Conservation (phyloP, 2,329 filamentous ascomycete species). For the Pestalotiopsis sp. region DNA sequence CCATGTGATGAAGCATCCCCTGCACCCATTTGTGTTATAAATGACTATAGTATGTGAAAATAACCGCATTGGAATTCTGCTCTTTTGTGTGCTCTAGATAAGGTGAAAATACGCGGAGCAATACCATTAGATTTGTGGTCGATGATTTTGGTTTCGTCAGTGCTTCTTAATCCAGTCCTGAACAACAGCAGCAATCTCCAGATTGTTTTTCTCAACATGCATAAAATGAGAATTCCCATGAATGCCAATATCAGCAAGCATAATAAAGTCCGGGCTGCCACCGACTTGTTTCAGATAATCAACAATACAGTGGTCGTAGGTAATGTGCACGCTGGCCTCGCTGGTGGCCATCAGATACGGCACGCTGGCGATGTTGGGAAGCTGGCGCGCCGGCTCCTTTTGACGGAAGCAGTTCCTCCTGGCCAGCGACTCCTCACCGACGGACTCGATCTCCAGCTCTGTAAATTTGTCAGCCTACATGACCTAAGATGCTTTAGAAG, state of each 20-base stretch:
- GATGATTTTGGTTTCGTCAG: too few species aligned
- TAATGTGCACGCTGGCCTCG: constrained; percentile 54
- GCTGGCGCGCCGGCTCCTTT: constrained; percentile 30
- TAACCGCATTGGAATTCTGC: too few species aligned
- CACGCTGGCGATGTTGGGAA: constrained; percentile 49
- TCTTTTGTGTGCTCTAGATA: too few species aligned
- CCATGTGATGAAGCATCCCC: too few species aligned
- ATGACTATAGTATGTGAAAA: too few species aligned
- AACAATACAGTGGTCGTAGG: constrained; percentile 57
- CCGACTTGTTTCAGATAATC: constrained; percentile 55
- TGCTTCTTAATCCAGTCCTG: too few species aligned
- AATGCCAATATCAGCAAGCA: constrained; percentile 44
- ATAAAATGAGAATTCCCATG: constrained; percentile 58
- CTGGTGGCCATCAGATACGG: constrained; percentile 51
- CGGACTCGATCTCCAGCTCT: not conserved
- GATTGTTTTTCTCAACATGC: constrained; percentile 55
- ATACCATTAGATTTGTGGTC: too few species aligned
- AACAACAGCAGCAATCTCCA: constrained; percentile 40
- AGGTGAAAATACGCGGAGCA: too few species aligned
- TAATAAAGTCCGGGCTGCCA: constrained; percentile 42
- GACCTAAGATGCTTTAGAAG: too few species aligned
- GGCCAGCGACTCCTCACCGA: not conserved
- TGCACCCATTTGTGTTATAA: too few species aligned
- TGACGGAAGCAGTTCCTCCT: constrained; percentile 13
- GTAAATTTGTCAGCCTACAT: too few species aligned